Evolutionary conservation across 192 early-diverging fungal genomes (phyloP), one percentile per base, ranked within the genome.

Genomic region (Coemansia sp.): DNA sequence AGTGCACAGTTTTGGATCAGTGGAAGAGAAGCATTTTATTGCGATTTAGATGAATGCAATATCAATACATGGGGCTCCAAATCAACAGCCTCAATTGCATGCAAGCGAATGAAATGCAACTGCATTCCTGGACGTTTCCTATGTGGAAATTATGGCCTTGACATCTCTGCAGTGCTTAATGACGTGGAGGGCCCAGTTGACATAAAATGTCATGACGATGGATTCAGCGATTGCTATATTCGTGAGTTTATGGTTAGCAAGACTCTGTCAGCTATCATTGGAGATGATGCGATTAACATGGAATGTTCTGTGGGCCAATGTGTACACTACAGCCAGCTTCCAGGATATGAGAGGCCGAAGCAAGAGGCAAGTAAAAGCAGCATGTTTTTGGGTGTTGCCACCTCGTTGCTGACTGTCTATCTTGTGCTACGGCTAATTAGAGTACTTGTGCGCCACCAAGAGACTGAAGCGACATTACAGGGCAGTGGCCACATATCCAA

Each of bases 1-100:
- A 86, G 86, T 63, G 91, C 91, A 14, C 90, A 93, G 83, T 93
- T 97, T 69, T 97, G 95, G 95, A 87, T 90, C 6, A 92, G 87
- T 48, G 85, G 90, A 49, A 83, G 85, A 38, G 93, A 97, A 70
- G 92, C 92, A n/a, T 97, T 97, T 79, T 97, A 89, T 71, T 97
- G 95, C 72, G 81, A 90, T 55, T 73, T 97, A 39, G 82, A 87
- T 61, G 82, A 89, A n/a, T 97, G 95, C 69, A 55, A 71, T 5
- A 90, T 93, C 68, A 66, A 67, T 1, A 81, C 73, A 0, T 81
- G 79, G 79, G 79, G 79, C 2, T 14, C 73, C 10, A 43, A 72
- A 5, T 81, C 79, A 2, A 81, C 79, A 12, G 79, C 79, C n/a
- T 76, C 63, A 14, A 85, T 90, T 76, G 78, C 88, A 63, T 97